phyloP scores from a whole-genome alignment of 2,329 filamentous ascomycete species.

The Paracorniculantispora psalliotae region DNA sequence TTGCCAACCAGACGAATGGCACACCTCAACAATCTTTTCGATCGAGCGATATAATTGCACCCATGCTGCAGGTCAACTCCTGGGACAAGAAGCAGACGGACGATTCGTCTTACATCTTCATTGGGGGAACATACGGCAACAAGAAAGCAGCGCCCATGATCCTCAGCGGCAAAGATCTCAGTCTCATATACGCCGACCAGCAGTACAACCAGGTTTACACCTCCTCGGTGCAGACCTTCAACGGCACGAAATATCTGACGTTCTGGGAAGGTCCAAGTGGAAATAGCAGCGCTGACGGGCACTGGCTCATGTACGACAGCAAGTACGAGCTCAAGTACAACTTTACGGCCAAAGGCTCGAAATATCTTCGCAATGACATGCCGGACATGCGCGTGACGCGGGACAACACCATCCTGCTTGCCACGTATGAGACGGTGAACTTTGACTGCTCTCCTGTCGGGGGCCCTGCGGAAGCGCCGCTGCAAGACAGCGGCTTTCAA shows the following conservation, averaged over 20 bases:
- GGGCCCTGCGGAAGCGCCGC: slow-evolving; percentile 25
- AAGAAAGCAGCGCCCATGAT: slow-evolving; percentile 30
- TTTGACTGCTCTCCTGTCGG: slow-evolving; percentile 28
- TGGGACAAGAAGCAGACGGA: slow-evolving; percentile 25
- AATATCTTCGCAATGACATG: slow-evolving; percentile 31
- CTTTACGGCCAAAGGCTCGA: slow-evolving; percentile 31
- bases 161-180: slow-evolving; percentile 30
- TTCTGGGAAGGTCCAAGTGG: slow-evolving; percentile 30
- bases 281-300: slow-evolving; percentile 25
- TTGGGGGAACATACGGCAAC: slow-evolving; percentile 23
- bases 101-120: slow-evolving; percentile 28
- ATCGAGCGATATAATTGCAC: slow-evolving; percentile 29
- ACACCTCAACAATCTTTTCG: slow-evolving; percentile 29
- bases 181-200: slow-evolving; percentile 34
- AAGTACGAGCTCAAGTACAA: slow-evolving; percentile 34
- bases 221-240: slow-evolving; percentile 26
- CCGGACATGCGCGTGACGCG: slow-evolving; percentile 40
- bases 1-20: slow-evolving; percentile 22
- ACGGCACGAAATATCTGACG: slow-evolving; percentile 28
- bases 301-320: slow-evolving; percentile 28
- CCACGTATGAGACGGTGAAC: slow-evolving; percentile 33
- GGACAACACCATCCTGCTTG: slow-evolving; percentile 37
- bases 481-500: slow-evolving; percentile 35
- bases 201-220: slow-evolving; percentile 23
- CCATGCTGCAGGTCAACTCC: slow-evolving; percentile 30